A percentile compares a stretch with the other conserved stretches of the same genome.
Conservation (phyloP, 345 rosid species). For the Populus nigra region DNA sequence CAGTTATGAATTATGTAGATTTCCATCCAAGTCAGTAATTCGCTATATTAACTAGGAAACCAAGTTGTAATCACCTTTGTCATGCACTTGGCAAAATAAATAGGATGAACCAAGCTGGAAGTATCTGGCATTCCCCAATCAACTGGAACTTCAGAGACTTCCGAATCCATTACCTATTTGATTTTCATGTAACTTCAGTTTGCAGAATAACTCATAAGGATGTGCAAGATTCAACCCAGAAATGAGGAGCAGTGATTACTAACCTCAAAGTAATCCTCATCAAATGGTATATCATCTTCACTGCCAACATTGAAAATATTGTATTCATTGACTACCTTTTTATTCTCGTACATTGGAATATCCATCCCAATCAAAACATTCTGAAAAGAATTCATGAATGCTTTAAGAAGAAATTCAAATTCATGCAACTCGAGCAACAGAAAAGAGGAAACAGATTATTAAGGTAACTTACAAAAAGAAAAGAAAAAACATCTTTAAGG, state of each 20-base stretch:
- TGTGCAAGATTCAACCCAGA: neutral
- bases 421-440: neutral
- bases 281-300: conserved; percentile 47
- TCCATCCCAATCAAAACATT: conserved; percentile 83
- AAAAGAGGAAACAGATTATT: neutral
- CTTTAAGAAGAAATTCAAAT: neutral
- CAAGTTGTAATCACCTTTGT: conserved; percentile 54
- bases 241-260: conserved; percentile 26
- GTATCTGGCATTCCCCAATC: conserved; percentile 94
- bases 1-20: neutral
- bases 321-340: conserved; percentile 45
- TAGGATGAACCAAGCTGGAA: conserved; percentile 66
- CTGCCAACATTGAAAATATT: conserved; percentile 44
- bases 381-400: conserved; percentile 39
- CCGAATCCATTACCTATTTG: conserved; percentile 63
- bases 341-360: conserved; percentile 54
- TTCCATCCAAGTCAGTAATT: neutral
- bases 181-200: conserved; percentile 17
- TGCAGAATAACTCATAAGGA: conserved; percentile 1
- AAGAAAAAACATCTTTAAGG: neutral
- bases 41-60: conserved; percentile 9
- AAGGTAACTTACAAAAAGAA: neutral
- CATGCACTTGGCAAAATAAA: conserved; percentile 84
- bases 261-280: conserved; percentile 79
- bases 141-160: conserved; percentile 53